Conservation (phyloP, 805 yeast species). For the Metschnikowia matae region DNA sequence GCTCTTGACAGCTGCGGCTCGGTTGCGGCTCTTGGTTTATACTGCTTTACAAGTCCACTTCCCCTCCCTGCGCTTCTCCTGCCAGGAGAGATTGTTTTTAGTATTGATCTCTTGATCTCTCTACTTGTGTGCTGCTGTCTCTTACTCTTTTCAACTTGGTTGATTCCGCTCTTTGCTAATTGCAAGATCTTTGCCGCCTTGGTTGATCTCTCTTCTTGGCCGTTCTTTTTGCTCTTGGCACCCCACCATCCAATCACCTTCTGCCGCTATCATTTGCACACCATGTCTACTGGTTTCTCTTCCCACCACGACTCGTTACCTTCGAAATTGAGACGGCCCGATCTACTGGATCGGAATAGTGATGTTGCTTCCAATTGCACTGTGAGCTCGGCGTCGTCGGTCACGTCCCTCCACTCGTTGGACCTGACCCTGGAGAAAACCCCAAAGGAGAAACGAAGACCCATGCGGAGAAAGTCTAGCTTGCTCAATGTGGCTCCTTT, state of each 20-base stretch:
- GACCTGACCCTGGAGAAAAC: not conserved
- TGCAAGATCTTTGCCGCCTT: too few relatives aligned
- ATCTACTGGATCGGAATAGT: not conserved
- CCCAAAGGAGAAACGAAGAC: not conserved
- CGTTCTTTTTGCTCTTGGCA: not conserved
- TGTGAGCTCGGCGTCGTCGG: not conserved
- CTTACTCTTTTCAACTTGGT: not conserved
- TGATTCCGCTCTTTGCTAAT: too few relatives aligned
- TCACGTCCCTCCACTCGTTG: not conserved
- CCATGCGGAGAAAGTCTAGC: slow-evolving; percentile 5
- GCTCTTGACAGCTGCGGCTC: slow-evolving; percentile 1
- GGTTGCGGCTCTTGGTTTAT: not conserved
- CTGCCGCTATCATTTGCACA: not conserved
- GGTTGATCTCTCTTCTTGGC: not conserved
- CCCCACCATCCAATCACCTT: not conserved
- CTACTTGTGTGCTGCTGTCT: not conserved
- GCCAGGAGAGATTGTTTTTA: not conserved
- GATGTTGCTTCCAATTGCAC: not conserved
- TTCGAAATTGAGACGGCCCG: slow-evolving; percentile 1
- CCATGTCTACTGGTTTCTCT: not conserved
- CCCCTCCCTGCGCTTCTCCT: not conserved
- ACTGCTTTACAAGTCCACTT: not conserved
- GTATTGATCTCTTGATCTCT: not conserved
- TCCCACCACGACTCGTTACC: not conserved
- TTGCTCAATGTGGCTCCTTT: slow-evolving; percentile 48